These are phyloP conservation scores for Inga oerstediana DNA, from an alignment of 306 rosid species.

Conservation along the genomic window DNA sequence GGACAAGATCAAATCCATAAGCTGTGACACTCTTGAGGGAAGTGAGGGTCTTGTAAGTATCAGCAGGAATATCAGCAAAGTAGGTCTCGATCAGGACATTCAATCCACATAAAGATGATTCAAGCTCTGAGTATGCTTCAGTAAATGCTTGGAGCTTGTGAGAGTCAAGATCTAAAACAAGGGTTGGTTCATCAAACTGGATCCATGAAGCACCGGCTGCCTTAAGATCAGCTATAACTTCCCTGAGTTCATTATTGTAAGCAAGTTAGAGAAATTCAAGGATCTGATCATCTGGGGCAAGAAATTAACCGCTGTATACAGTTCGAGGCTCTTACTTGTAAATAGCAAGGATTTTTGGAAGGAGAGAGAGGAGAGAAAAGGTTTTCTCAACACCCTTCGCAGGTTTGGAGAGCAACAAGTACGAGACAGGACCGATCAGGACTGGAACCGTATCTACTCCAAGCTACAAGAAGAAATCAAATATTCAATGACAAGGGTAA, in stretches of 20 bases:
- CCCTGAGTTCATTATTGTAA: conserved; percentile 52
- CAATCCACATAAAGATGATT: conserved; percentile 67
- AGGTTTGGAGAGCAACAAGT: conserved; percentile 85
- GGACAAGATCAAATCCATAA: conserved; percentile 79
- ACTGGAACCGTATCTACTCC: conserved; percentile 90
- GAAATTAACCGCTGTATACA: background rate
- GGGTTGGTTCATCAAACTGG: conserved; percentile 89
- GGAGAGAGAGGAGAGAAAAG: conserved; percentile 76
- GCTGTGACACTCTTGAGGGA: conserved; percentile 68
- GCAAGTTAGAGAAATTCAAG: conserved; percentile 27
- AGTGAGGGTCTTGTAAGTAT: conserved; percentile 74
- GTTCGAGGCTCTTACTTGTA: conserved; percentile 61
- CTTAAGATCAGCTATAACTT: conserved; percentile 81
- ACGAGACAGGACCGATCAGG: conserved; percentile 82
- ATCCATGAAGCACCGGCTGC: conserved; percentile 89
- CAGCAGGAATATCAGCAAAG: conserved; percentile 84
- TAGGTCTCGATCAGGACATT: conserved; percentile 79
- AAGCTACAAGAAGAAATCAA: conserved; percentile 53
- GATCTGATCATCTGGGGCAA: conserved; percentile 3
- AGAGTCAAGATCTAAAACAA: conserved; percentile 77
- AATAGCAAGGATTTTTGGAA: conserved; percentile 61
- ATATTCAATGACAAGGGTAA: conserved; percentile 12
- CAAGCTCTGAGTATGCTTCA: conserved; percentile 70
- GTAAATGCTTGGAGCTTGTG: conserved; percentile 70
- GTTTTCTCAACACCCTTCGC: conserved; percentile 75